Evolutionary conservation across 2,329 filamentous ascomycete genomes (phyloP), one percentile per base, ranked within the genome.

Genomic region (Biscogniauxia mediterranea): DNA sequence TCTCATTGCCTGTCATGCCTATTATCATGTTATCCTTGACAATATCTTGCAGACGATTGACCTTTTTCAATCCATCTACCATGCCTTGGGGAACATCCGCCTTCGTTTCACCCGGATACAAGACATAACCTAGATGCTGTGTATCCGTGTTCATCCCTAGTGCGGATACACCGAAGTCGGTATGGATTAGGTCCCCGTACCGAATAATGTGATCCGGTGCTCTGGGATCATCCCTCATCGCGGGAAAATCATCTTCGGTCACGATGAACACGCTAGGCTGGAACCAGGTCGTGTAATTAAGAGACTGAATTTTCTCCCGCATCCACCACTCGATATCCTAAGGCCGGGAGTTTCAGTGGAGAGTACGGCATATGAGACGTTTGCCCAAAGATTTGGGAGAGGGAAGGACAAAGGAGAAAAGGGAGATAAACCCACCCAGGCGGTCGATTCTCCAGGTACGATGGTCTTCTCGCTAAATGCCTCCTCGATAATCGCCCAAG

Each of bases 211-310:
- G 63, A 9, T 66, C 69, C 55, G 62, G 66, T 0, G 66, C 65
- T 52, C 17, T 55, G 0, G 57, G 19, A 20, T 46, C 28, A 20
- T 25, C 28, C 11, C 42, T 17, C 28, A 61, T 57, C 1, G 61
- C 57, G 8, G 66, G 64, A 49, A 68, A 65, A 11, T 67, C 69
- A 23, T 69, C 64, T 46, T 71, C 71, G 2, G 71, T 73, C 21
- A 83, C 65, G 58, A 83, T 75, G 54, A 71, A 77, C 17, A 83
- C 80, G 58, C 73, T 72, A 1, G 80, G 80, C 19, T 81, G 79
- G 65, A 83, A 83, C 81, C 81, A 83, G 4, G 81, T 83, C 5
- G 78, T 80, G 70, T 81, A 82, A 68, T 83, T 82, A 58, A 80
- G 72, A 28, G 75, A 73, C 68, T 81, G 78, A 21, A 82, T 76